These are phyloP conservation scores for Zygosaccharomyces kombuchaensis DNA, from an alignment of 805 yeast genomes.

Conservation along the genomic window DNA sequence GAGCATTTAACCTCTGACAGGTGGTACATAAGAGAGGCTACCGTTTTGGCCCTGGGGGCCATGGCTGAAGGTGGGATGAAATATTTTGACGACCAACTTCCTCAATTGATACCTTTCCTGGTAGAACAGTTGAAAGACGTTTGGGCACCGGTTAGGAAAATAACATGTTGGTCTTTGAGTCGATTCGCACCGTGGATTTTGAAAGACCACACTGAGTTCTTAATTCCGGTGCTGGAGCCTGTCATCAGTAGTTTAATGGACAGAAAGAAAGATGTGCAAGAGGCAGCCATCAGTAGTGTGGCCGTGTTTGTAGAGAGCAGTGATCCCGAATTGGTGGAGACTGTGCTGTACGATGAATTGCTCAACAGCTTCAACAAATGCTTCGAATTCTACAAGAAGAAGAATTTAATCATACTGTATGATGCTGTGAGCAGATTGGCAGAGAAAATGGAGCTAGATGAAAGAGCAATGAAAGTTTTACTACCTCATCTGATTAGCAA, in stretches of 20 bases:
- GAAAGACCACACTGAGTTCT: conserved; percentile 62
- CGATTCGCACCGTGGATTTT: conserved; percentile 82
- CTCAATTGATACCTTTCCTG: conserved; percentile 76
- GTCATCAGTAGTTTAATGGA: conserved; percentile 75
- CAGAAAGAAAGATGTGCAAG: conserved; percentile 87
- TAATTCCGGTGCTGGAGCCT: conserved; percentile 72
- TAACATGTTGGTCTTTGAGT: conserved; percentile 92
- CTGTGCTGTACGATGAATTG: conserved; percentile 57
- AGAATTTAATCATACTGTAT: conserved; percentile 74
- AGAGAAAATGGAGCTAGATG: conserved; percentile 60
- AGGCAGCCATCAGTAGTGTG: conserved; percentile 84
- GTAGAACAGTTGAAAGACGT: conserved; percentile 71
- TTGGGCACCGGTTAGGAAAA: conserved; percentile 85
- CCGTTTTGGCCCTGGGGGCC: conserved; percentile 93
- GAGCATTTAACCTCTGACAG: conserved; percentile 60
- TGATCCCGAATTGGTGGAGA: conserved; percentile 55
- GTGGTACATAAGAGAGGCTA: conserved; percentile 92
- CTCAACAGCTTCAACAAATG: conserved; percentile 68
- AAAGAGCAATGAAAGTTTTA: conserved; percentile 53
- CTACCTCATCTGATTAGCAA: conserved; percentile 78
- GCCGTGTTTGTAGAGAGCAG: conserved; percentile 78
- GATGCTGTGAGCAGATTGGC: conserved; percentile 90
- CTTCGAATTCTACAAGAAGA: conserved; percentile 72
- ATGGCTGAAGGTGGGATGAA: conserved; percentile 85
- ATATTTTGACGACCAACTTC: conserved; percentile 64